These are phyloP conservation scores for Comarum palustre DNA, from an alignment of 306 rosid genomes.

Conservation along the genomic window DNA sequence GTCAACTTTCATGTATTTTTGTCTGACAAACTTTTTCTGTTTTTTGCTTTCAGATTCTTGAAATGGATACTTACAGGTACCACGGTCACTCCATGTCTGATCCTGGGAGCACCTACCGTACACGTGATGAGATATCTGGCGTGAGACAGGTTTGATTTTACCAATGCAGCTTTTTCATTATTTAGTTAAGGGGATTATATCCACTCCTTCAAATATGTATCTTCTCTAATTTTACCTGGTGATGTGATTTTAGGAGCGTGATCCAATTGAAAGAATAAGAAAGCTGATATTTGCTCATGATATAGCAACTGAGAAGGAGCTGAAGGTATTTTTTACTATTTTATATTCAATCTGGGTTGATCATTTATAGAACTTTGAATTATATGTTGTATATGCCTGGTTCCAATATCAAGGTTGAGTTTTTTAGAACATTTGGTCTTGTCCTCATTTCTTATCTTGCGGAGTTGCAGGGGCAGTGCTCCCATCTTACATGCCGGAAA, in stretches of 20 bases:
- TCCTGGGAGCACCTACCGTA: slow-evolving; percentile 97
- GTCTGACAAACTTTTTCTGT: slow-evolving; percentile 24
- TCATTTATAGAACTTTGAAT: slow-evolving; percentile 11
- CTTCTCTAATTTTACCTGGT: slow-evolving; percentile 12
- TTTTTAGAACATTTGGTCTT: not conserved
- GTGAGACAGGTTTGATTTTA: slow-evolving; percentile 73
- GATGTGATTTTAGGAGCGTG: slow-evolving; percentile 73
- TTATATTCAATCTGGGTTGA: not conserved
- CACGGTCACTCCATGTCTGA: slow-evolving; percentile 99
- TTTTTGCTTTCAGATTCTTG: slow-evolving; percentile 69
- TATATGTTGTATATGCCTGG: slow-evolving; percentile 1
- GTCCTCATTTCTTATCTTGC: not conserved
- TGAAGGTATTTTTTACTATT: slow-evolving; percentile 51
- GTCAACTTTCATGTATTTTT: slow-evolving; percentile 10
- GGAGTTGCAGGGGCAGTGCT: not conserved
- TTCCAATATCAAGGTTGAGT: not conserved
- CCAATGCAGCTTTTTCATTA: not conserved
- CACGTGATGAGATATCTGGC: slow-evolving; percentile 96
- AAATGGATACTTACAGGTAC: slow-evolving; percentile 97
- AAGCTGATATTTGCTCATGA: slow-evolving; percentile 72
- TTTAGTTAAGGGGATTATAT: not conserved
- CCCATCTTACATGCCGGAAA: not conserved
- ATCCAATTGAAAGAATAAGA: slow-evolving; percentile 86
- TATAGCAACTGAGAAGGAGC: slow-evolving; percentile 79
- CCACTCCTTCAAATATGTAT: not conserved